Conservation (phyloP, 148 eudicot species). For the Amaranthus hypochondriacus region DNA sequence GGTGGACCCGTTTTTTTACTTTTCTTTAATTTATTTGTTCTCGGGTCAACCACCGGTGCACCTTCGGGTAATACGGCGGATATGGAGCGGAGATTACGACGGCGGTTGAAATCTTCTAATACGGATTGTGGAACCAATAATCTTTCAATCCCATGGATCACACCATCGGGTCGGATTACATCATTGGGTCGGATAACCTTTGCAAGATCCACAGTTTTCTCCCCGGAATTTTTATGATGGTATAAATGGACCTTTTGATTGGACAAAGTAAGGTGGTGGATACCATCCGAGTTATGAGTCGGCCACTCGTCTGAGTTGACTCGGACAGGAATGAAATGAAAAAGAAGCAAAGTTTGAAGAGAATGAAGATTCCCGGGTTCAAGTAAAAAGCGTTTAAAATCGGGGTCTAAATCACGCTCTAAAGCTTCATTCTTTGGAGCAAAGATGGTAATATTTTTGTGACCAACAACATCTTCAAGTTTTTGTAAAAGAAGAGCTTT, state of each 20-base stretch:
- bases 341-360: constrained; percentile 42
- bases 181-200: constrained; percentile 23
- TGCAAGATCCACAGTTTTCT: constrained; percentile 29
- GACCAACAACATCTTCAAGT: constrained; percentile 36
- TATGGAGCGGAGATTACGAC: constrained; percentile 42
- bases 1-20: constrained; percentile 29
- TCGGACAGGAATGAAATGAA: constrained; percentile 37
- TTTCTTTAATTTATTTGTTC: constrained; percentile 32
- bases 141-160: constrained; percentile 46
- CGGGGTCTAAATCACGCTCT: constrained; percentile 57
- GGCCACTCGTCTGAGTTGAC: constrained; percentile 32
- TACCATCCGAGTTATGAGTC: not conserved
- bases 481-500: constrained; percentile 46
- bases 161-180: constrained; percentile 36
- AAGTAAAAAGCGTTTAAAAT: constrained; percentile 54
- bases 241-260: constrained; percentile 21
- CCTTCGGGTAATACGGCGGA: constrained; percentile 54
- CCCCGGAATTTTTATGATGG: not conserved
- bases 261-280: constrained; percentile 24
- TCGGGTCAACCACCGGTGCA: constrained; percentile 51
- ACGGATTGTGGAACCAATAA: constrained; percentile 42
- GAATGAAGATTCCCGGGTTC: constrained; percentile 51
- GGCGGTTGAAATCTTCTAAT: constrained; percentile 41
- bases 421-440: constrained; percentile 48
- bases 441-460: constrained; percentile 43